Evolutionary conservation across 306 rosid species (phyloP).

Genomic region (Dryas alaskensis): DNA sequence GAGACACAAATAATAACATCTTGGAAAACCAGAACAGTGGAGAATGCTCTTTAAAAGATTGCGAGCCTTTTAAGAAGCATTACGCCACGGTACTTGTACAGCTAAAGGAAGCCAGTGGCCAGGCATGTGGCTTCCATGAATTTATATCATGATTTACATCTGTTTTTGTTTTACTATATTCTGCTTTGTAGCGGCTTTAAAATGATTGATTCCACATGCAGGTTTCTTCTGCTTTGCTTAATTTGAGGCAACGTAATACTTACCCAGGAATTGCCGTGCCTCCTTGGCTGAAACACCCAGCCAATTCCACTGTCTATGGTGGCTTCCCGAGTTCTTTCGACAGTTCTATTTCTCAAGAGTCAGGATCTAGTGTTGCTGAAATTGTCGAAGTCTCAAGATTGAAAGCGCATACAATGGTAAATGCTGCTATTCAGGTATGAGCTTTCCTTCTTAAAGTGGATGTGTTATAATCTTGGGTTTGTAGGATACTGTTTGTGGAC

Average conservation of each 20-base stretch:
- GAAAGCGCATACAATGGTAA: conserved; percentile 72
- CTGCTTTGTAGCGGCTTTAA: conserved; percentile 24
- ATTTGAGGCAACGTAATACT: conserved; percentile 73
- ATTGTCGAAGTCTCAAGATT: conserved; percentile 63
- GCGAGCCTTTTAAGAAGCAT: conserved; percentile 67
- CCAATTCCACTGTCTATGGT: conserved; percentile 39
- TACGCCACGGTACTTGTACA: conserved; percentile 87
- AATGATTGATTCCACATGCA: conserved; percentile 39
- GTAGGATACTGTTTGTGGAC: not conserved
- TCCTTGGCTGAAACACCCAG: conserved; percentile 50
- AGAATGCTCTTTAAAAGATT: conserved; percentile 50
- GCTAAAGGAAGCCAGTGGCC: conserved; percentile 96
- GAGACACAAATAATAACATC: conserved; percentile 45
- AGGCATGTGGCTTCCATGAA: conserved; percentile 95
- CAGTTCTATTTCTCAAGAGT: conserved; percentile 45
- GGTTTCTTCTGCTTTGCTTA: conserved; percentile 71
- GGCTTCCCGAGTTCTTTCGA: conserved; percentile 46
- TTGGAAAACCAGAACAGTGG: conserved; percentile 57
- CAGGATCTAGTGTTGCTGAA: conserved; percentile 58
- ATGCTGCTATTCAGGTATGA: conserved; percentile 82
- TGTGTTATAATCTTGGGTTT: not conserved
- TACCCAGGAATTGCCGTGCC: conserved; percentile 49
- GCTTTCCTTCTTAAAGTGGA: not conserved
- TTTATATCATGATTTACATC: conserved; percentile 22
- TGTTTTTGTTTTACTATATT: conserved; percentile 12